Percentiles rank a stretch among this genome's conserved stretches.
phyloP scores from a whole-genome alignment of 495 filamentous ascomycete species.

The Aspergillus leporis region DNA sequence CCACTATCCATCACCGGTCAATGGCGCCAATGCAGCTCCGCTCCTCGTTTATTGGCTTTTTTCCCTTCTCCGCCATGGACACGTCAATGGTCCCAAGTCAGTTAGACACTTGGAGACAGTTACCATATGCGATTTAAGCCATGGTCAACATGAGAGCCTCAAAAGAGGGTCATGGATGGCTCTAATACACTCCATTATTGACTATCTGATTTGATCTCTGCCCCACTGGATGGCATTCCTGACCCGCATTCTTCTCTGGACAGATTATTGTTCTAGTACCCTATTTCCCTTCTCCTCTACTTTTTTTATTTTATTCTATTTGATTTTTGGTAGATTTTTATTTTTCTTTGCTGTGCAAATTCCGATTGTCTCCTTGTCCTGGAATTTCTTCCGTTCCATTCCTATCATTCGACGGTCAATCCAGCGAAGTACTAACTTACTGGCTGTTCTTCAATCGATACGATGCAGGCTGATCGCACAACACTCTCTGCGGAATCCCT shows the following conservation, averaged over 20 bases:
- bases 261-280: slow-evolving; percentile 9
- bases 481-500: slow-evolving; percentile 14
- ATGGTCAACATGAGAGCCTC: slow-evolving; percentile 20
- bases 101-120: slow-evolving; percentile 7
- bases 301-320: slow-evolving; percentile 2
- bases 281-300: background rate
- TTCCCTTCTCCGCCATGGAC: slow-evolving; percentile 18
- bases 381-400: background rate
- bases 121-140: slow-evolving; percentile 5
- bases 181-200: slow-evolving; percentile 6
- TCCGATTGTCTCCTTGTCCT: background rate
- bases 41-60: slow-evolving; percentile 23
- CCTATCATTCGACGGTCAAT: background rate
- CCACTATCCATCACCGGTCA: slow-evolving; percentile 11
- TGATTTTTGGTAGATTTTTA: background rate
- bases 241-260: slow-evolving; percentile 17
- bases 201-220: slow-evolving; percentile 14
- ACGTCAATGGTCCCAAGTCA: slow-evolving; percentile 26
- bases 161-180: slow-evolving; percentile 8
- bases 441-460: slow-evolving; percentile 10
- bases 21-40: slow-evolving; percentile 20
- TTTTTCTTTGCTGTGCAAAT: background rate
- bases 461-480: slow-evolving; percentile 17
- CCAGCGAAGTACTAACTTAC: background rate
- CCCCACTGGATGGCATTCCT: slow-evolving; percentile 18